Base-by-base conservation (phyloP, 2,329 filamentous ascomycete genomes). In the Scytalidium sp. region DNA sequence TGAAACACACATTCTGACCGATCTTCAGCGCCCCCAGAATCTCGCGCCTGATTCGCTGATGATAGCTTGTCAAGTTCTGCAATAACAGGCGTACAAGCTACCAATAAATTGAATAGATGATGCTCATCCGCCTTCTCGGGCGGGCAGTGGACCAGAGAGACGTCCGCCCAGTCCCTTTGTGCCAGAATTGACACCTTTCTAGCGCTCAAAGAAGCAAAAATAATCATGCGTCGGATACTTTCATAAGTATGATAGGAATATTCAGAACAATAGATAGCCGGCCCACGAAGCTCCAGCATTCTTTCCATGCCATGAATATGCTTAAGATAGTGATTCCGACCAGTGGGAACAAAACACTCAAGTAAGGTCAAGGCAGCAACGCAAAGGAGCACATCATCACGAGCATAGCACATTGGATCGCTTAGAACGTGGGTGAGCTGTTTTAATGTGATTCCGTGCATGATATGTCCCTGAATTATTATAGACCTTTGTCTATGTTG, bases 271-370 rank as follows among this genome's bases (percentile, higher is more conserved):
- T 45, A 45, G 13, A 43, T 23, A 3, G 20, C 46, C 2, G 57
- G 58, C 10, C 54, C 56, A 19, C 62, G 61, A 13, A 66, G 55
- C 22, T 54, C 56, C 7, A 65, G 50, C 5, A 66, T 46, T 25
- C 49, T 51, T 42, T 66, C 63, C 5, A 65, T 43, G 6, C 63
- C 63, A 32, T 50, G 41, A 55, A 65, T 64, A 43, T 66, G 64
- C 22, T 63, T 62, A 17, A 64, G 20, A 49, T 58, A 61, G 21
- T 58, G 51, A 15, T 52, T 52, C 2, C 57, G 52, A 1, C 61
- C 60, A 3, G 56, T 62, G 3, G 64, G 61, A 2, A 63, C 52
- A 25, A 64, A 51, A 7, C 49, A 49, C 44, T 66, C 64, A 23
- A 63, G 53, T 39, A 65, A 60, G 20, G 60, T 56, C 17, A 66